Conservation (phyloP, 352 stramenopile species). For the Phytopythium mirpurense region DNA sequence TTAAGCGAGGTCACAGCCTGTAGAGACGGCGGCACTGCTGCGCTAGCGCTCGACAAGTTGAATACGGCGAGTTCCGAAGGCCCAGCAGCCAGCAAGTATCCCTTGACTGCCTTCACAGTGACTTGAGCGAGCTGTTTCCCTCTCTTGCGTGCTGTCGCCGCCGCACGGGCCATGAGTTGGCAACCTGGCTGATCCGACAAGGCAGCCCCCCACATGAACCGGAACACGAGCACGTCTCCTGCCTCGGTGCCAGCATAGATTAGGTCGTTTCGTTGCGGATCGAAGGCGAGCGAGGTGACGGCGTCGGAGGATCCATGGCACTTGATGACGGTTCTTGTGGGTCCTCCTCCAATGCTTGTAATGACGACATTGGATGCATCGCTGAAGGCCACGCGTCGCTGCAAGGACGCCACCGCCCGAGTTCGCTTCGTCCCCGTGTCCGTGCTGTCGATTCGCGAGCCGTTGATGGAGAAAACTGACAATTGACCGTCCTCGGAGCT, state of each 20-base stretch:
- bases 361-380: slow-evolving; percentile 25
- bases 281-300: slow-evolving; percentile 41
- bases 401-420: slow-evolving; percentile 17
- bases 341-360: slow-evolving; percentile 1
- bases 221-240: slow-evolving; percentile 45
- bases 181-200: background rate
- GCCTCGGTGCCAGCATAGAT: slow-evolving; percentile 37
- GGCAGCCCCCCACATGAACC: slow-evolving; percentile 3
- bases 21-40: background rate
- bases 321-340: background rate
- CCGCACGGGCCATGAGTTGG: slow-evolving; percentile 3
- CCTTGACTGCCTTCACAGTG: slow-evolving; percentile 7
- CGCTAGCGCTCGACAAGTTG: slow-evolving; percentile 2
- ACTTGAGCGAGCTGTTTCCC: background rate
- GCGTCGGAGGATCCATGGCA: background rate
- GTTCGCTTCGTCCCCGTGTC: slow-evolving; percentile 15
- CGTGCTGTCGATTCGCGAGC: slow-evolving; percentile 34
- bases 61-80: slow-evolving; percentile 4
- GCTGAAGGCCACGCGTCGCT: slow-evolving; percentile 25
- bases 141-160: background rate
- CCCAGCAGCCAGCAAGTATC: slow-evolving; percentile 8
- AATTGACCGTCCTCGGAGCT: slow-evolving; percentile 11
- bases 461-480: slow-evolving; percentile 36
- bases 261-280: slow-evolving; percentile 27
- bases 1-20: background rate